Percentiles rank a stretch among this genome's conserved stretches.
Evolutionary conservation across 192 early-diverging fungal genomes (phyloP).

Genomic region (Backusella sp.): DNA sequence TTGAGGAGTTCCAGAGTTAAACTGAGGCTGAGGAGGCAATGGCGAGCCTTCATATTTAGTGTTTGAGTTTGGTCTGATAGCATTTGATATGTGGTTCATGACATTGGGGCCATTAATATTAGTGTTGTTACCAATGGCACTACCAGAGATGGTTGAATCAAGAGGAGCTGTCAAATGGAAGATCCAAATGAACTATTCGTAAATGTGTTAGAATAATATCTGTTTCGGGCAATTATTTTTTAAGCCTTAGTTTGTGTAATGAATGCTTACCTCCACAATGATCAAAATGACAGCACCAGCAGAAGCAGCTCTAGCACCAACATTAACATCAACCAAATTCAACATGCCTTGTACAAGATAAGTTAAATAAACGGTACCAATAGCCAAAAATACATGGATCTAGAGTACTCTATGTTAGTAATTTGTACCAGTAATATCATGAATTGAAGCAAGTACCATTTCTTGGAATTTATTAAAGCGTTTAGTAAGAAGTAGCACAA

Average conservation of each 20-base stretch:
- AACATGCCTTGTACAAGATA: not conserved
- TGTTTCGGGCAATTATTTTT: not conserved
- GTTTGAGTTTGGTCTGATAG: not conserved
- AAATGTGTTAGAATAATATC: not conserved
- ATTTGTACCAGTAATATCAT: not conserved
- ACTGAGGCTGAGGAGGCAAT: not conserved
- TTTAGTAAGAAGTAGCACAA: not conserved
- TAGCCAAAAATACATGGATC: conserved; percentile 20
- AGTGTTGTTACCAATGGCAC: not conserved
- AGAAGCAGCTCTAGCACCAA: conserved; percentile 20
- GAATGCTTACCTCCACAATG: conserved; percentile 29
- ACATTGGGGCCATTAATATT: conserved; percentile 8
- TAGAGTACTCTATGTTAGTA: not conserved
- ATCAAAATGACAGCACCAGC: conserved; percentile 31
- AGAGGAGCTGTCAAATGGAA: conserved; percentile 62
- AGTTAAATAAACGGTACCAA: conserved; percentile 28
- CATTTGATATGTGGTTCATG: not conserved
- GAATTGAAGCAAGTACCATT: not conserved
- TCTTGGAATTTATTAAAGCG: not conserved
- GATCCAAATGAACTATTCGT: conserved; percentile 59
- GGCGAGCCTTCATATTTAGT: not conserved
- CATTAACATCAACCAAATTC: not conserved
- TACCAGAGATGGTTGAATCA: conserved; percentile 41
- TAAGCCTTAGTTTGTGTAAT: not conserved
- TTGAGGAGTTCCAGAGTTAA: not conserved